Base-by-base conservation (phyloP, 768 basidiomycete genomes). In the Clitopilus hobsonii region DNA sequence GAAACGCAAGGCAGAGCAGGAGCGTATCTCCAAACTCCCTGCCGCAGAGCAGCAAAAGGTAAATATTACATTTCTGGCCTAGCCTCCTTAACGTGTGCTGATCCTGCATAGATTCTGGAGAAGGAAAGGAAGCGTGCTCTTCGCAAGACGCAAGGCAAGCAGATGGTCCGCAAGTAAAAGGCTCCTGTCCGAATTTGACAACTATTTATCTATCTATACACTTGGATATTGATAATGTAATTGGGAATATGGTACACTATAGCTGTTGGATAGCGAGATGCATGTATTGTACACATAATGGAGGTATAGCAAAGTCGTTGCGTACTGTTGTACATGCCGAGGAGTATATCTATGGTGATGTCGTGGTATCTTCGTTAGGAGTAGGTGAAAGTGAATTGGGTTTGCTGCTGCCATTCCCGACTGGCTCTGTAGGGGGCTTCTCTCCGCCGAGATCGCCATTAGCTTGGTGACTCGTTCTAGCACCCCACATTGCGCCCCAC, bases 11-110 rank as follows among this genome's bases (percentile, higher is more conserved):
- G 83, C 81, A 2, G 88, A 90, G 66, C 80, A 91, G 59, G 91
- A 90, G 56, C 77, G 82, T 59, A 67, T 91, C 38, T 74, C 87
- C 28, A 85, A 82, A 63, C 78, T 94, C 54, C 88, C 86, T 62
- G 78, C 90, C 26, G 79, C 84, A 18, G 90, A 93, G 61, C 91
- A 93, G 74, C 84, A 86, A 75, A 94, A 93, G 83, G 89, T 85
- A 51, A 49, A 65, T 58, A 10, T 18, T 48, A 20, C n/a, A 3
- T 10, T 8, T 4, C 22, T 20, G 41, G 54, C 25, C 20, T 55
- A 28, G 20, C 47, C 32, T 22, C 6, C 29, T 36, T n/a, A 10
- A 1, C 5, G 11, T 29, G 24, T 45, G 10, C 53, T 61, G 47
- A 60, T 36, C 28, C 49, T 56, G 14, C 20, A 7, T 55, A 88